phyloP scores from a whole-genome alignment of 2,329 filamentous ascomycete genomes.

The Fusarium robinianum region DNA sequence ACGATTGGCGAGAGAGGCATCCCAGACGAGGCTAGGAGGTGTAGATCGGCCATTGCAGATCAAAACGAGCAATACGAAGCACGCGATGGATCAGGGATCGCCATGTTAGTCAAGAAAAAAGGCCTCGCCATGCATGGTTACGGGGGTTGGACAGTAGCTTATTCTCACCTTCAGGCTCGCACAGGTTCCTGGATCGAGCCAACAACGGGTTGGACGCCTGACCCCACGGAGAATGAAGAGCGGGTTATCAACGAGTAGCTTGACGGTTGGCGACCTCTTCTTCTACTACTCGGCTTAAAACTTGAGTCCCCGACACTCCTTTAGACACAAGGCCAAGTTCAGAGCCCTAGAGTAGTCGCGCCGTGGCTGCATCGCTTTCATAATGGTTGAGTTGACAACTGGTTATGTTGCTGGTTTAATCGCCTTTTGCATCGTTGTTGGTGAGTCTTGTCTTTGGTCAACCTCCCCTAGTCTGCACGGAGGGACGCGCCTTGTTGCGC shows the following conservation, averaged over 20 bases:
- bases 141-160: neutral
- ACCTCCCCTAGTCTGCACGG: neutral
- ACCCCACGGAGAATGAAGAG: neutral
- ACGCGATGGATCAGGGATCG: slow-evolving; percentile 1
- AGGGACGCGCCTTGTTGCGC: neutral
- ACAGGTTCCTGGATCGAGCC: neutral
- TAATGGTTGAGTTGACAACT: slow-evolving; percentile 28
- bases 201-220: neutral
- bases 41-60: neutral
- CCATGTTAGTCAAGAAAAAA: neutral
- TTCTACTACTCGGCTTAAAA: neutral
- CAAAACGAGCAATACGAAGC: slow-evolving; percentile 1
- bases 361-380: neutral
- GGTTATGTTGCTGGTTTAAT: slow-evolving; percentile 35
- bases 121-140: no score
- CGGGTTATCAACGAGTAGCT: neutral
- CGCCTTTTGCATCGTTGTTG: slow-evolving; percentile 27
- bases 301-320: neutral
- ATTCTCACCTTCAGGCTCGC: no score
- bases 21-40: neutral
- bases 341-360: neutral
- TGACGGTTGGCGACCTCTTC: slow-evolving; percentile 6
- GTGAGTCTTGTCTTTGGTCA: slow-evolving; percentile 16
- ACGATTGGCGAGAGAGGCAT: no score
- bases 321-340: neutral